Evolutionary conservation across 2,329 filamentous ascomycete genomes (phyloP), one percentile per base, ranked within the genome.

Genomic region (Microsporum canis): DNA sequence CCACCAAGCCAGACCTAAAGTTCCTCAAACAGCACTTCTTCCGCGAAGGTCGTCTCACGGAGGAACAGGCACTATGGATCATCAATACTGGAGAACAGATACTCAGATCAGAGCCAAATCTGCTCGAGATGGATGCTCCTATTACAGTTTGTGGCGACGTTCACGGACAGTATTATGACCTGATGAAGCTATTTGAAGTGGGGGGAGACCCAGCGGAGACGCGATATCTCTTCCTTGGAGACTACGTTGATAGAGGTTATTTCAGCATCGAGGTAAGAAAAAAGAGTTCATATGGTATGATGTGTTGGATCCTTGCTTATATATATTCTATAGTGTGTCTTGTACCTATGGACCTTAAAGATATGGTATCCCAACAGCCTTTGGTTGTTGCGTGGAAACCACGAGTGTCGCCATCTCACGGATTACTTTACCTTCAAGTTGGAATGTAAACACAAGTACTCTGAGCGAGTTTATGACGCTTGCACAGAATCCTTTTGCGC

Each of bases 391-490:
- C 89, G 94, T 70, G 94, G 94, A 68, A 99, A 99, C 77, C 94
- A 99, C 78, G 94, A 99, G 78, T 99, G 94, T 76, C 88, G 94
- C 71, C 94, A 99, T 79, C 83, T 99, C 82, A 99, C 94, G 62
- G 94, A 99, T 74, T 99, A 99, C 82, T 99, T 99, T 78, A 99
- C 94, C 64, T 99, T 99, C 82, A 97, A 99, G 82, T 86, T 99
- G 62, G 94, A 99, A 76, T 99, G 94, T 82, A 96, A 96, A 80
- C 94, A 99, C 84, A 99, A 99, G 77, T 99, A 99, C 78, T 96
- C 90, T 38, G 94, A 97, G 78, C 84, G 84, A 65, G 84, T 99
- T 63, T 99, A 99, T 74, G 92, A 99, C 71, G 92, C 94, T 61
- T 97, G 94, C 78, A 95, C 96, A 85, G 92, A 99, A 66, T 95